Evolutionary conservation across 352 stramenopile species (phyloP).

Genomic region (Phytophthora citrophthora): DNA sequence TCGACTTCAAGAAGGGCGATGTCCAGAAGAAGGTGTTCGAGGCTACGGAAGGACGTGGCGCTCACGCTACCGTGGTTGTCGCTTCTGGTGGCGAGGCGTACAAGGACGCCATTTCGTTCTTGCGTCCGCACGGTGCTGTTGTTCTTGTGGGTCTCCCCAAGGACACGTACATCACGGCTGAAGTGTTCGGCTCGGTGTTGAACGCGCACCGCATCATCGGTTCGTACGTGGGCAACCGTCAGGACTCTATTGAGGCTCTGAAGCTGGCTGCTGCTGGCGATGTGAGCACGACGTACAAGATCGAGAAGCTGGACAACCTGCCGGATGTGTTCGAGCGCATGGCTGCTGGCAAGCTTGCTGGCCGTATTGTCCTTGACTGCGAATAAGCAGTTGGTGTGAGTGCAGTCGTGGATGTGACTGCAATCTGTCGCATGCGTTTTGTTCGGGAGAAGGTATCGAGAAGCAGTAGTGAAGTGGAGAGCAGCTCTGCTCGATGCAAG

Average conservation of each 20-base stretch:
- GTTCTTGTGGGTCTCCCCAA: conserved; percentile 73
- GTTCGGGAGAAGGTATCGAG: conserved; percentile 13
- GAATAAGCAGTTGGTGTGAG: conserved; percentile 13
- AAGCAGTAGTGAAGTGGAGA: conserved; percentile 36
- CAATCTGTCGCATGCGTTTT: conserved; percentile 15
- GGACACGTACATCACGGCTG: conserved; percentile 47
- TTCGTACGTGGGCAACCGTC: conserved; percentile 60
- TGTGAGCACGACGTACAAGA: conserved; percentile 49
- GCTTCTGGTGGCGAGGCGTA: conserved; percentile 65
- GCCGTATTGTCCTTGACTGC: conserved; percentile 47
- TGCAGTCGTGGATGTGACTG: conserved; percentile 5
- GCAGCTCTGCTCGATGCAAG: conserved; percentile 21
- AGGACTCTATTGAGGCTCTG: conserved; percentile 61
- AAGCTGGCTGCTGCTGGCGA: conserved; percentile 53
- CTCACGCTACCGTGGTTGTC: conserved; percentile 75
- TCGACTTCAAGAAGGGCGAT: conserved; percentile 70
- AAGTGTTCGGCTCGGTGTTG: conserved; percentile 47
- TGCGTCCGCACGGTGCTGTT: conserved; percentile 70
- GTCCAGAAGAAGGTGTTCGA: conserved; percentile 45
- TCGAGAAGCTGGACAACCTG: conserved; percentile 49
- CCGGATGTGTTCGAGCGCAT: conserved; percentile 56
- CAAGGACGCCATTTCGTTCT: conserved; percentile 53
- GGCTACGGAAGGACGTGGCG: conserved; percentile 48
- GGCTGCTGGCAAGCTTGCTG: conserved; percentile 41
- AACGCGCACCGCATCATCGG: conserved; percentile 55